Evolutionary conservation across 2,329 filamentous ascomycete genomes (phyloP).

Genomic region (Podosphaera leucotricha): DNA sequence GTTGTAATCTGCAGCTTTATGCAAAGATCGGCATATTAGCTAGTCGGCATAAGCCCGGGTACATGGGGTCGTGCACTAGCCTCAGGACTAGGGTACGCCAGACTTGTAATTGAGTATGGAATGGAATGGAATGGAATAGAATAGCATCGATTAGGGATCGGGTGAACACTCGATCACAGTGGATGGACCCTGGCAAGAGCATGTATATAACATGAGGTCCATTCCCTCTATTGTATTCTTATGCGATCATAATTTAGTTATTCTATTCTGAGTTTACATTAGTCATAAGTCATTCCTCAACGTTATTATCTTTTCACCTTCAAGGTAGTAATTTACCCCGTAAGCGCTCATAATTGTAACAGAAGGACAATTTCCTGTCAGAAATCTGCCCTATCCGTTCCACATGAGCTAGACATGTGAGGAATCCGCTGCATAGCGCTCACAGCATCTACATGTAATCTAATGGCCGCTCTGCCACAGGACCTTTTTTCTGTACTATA

Average conservation of each 20-base stretch:
- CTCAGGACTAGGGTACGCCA: neutral
- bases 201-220: neutral
- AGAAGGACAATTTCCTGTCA: neutral
- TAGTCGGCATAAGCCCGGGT: neutral
- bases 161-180: neutral
- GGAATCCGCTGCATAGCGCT: neutral
- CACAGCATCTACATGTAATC: neutral
- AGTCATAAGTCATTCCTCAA: neutral
- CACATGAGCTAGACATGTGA: neutral
- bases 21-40: neutral
- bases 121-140: neutral
- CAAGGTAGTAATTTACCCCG: neutral
- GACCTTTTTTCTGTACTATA: neutral
- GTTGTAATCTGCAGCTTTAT: neutral
- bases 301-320: neutral
- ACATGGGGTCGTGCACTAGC: neutral
- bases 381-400: neutral
- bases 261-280: neutral
- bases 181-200: neutral
- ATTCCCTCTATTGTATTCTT: neutral
- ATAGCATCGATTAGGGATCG: neutral
- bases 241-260: neutral
- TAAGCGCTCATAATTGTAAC: neutral
- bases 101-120: neutral
- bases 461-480: neutral